phyloP scores from a whole-genome alignment of 2,329 filamentous ascomycete genomes.

The Penicillium hesseltinei region DNA sequence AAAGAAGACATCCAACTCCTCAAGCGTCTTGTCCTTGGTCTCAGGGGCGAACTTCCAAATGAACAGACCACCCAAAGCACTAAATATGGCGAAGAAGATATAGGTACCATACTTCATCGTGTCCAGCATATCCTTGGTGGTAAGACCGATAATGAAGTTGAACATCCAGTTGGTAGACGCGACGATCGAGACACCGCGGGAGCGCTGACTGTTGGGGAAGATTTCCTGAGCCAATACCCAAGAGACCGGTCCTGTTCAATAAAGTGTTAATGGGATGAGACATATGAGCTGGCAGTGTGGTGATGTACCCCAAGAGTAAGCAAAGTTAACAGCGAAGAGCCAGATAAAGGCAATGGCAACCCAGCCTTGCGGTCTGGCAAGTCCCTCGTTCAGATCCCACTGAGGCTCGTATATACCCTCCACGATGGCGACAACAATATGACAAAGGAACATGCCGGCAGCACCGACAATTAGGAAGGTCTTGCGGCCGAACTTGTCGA shows the following conservation, averaged over 20 bases:
- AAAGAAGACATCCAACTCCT: conserved; percentile 59
- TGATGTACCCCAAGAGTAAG: conserved; percentile 36
- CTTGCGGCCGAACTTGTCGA: conserved; percentile 41
- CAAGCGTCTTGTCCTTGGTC: conserved; percentile 52
- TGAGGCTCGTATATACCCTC: conserved; percentile 51
- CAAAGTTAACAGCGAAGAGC: conserved; percentile 55
- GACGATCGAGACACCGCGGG: conserved; percentile 28
- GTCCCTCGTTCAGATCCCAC: conserved; percentile 46
- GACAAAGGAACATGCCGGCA: conserved; percentile 67
- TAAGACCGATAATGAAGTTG: conserved; percentile 33
- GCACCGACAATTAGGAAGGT: conserved; percentile 49
- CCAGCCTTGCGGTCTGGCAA: conserved; percentile 64
- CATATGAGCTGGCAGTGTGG: neutral
- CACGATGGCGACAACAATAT: conserved; percentile 64
- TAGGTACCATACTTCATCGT: conserved; percentile 37
- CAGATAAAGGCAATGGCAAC: conserved; percentile 59
- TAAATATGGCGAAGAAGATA: conserved; percentile 46
- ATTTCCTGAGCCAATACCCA: conserved; percentile 55
- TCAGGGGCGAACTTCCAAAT: conserved; percentile 45
- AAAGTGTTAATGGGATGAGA: neutral
- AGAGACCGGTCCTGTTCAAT: conserved; percentile 28
- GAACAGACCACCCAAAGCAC: conserved; percentile 34
- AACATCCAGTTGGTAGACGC: conserved; percentile 36
- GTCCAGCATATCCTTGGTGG: conserved; percentile 31
- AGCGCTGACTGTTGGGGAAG: conserved; percentile 32